Evolutionary conservation across 2,329 filamentous ascomycete genomes (phyloP).

Genomic region (Trichoderma aggressivum): DNA sequence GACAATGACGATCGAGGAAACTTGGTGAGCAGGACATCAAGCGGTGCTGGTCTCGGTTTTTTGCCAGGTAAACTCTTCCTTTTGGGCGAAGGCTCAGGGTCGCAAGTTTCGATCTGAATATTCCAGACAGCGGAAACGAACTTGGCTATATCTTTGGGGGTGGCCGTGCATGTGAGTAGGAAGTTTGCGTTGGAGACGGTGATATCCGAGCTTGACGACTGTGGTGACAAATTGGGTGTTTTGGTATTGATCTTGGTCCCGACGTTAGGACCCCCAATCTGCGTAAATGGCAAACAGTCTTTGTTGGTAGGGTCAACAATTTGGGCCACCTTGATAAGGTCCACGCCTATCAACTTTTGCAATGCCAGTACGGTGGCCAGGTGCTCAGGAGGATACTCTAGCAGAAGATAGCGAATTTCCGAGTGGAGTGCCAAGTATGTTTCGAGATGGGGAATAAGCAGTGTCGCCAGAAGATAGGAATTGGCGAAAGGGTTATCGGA

Average conservation of each 20-base stretch:
- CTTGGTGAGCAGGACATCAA: conserved; percentile 31
- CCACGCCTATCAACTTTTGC: conserved; percentile 53
- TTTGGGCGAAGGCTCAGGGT: conserved; percentile 41
- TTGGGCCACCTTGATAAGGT: conserved; percentile 57
- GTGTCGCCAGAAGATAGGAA: conserved; percentile 52
- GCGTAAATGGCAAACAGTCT: conserved; percentile 37
- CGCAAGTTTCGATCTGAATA: conserved; percentile 31
- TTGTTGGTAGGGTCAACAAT: conserved; percentile 47
- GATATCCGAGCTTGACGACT: conserved; percentile 28
- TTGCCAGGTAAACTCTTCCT: conserved; percentile 24
- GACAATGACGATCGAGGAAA: conserved; percentile 28
- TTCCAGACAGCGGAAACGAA: conserved; percentile 54
- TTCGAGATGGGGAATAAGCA: conserved; percentile 60
- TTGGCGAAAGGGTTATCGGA: conserved; percentile 54
- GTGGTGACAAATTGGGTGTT: conserved; percentile 25
- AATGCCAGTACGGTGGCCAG: conserved; percentile 55
- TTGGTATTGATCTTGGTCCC: conserved; percentile 26
- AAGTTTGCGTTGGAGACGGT: conserved; percentile 54
- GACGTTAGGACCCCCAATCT: conserved; percentile 37
- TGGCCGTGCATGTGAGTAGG: conserved; percentile 53
- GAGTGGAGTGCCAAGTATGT: conserved; percentile 54
- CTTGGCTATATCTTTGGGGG: conserved; percentile 49
- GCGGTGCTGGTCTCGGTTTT: conserved; percentile 27
- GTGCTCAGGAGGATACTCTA: conserved; percentile 57
- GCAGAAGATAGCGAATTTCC: conserved; percentile 53